phyloP scores from a whole-genome alignment of 257 asterid species.

The Solanum chilense region DNA sequence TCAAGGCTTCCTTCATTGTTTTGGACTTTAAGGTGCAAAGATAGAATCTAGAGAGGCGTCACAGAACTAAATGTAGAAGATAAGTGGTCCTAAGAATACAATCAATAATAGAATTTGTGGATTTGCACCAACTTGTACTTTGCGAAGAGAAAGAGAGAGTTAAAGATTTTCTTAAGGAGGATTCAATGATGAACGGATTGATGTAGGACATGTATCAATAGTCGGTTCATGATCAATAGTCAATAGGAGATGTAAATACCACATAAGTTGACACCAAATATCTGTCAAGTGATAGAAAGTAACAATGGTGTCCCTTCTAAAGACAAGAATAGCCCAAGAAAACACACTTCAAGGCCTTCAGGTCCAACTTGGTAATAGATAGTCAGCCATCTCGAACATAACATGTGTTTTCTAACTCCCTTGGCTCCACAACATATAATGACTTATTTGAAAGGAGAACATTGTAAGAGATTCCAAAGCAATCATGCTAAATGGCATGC shows the following conservation, averaged over 20 bases:
- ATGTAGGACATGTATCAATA: neutral
- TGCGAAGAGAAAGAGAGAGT: neutral
- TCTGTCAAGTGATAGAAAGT: neutral
- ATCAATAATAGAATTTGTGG: neutral
- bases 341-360: neutral
- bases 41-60: neutral
- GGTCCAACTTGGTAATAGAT: neutral
- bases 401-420: neutral
- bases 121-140: neutral
- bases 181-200: neutral
- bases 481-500: neutral
- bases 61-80: neutral
- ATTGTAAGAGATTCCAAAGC: neutral
- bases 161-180: neutral
- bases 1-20: neutral
- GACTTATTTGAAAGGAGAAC: neutral
- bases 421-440: neutral
- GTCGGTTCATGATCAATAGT: neutral
- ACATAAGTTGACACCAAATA: neutral
- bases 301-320: neutral
- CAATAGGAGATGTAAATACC: neutral
- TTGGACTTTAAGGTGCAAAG: neutral
- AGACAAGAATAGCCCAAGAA: neutral
- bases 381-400: neutral
- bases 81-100: neutral